Base-by-base conservation (phyloP, 129 eudicot species). In the Escallonia rubra region DNA sequence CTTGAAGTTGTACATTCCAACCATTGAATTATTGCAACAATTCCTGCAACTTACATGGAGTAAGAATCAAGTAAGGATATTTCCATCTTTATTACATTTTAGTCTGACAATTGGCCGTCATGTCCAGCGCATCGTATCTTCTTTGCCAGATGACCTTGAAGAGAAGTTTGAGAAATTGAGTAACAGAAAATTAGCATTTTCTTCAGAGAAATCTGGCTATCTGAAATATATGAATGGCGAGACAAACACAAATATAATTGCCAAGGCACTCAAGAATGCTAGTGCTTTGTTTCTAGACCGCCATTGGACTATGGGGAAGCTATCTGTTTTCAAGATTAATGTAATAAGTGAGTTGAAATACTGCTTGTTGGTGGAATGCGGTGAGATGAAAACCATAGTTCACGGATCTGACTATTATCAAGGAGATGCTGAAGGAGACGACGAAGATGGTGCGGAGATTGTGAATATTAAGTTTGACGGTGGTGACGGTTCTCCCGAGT, bases 341-440 rank as follows among this genome's bases (percentile, higher is more conserved):
- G 63, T 58, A 15, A 40, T 69, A 40, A 52, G 46, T 49, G 42
- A 16, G 45, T 59, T 81, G 56, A 68, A 81, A 59, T 53, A 63
- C 15, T 77, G 86, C 57, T 67, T 81, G 64, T 11, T 81, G n/a
- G 72, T 74, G 66, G 86, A 81, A 49, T 81, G 86, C 70, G 69
- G 69, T 59, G 79, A 81, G 79, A 63, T 81, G 82, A 57, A n/a
- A 61, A 61, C 76, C 7, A 10, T 81, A 0, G 43, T 77, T 3
- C 63, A 76, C 54, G 79, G 56, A 43, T 58, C 43, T 53, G 76
- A 72, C 61, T 41, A 60, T 42, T 57, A 13, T 59, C 14, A 53
- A 8, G 43, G 16, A 41, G 48, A 41, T 23, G 1, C 34, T 23
- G 34, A 23, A 23, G 34, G 34, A 23, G 34, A 23, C 34, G 1